Base-by-base conservation (phyloP, 2,329 filamentous ascomycete species). In the Scedosporium apiospermum region DNA sequence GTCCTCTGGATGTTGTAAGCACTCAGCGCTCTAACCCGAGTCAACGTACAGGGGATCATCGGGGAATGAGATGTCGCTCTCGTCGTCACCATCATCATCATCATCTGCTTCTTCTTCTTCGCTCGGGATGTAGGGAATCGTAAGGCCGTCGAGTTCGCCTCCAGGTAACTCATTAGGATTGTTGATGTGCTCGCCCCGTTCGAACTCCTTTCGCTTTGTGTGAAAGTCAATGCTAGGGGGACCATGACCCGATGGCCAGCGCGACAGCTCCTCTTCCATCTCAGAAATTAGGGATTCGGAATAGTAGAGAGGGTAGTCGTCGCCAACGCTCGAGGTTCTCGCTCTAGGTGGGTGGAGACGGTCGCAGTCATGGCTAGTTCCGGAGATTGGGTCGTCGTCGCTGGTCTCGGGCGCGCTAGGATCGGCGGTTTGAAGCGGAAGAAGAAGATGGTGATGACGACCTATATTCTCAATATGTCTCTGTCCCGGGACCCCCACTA, bases 1-100 rank as follows among this genome's bases (percentile, higher is more conserved):
- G 72, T 99, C 95, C 84, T 99, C 95, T 98, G 81, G 75, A 76
- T 88, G 82, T 82, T 85, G 89, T 96, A 92, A 96, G 91, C 88
- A 88, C 80, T 90, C 84, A 77, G 83, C 83, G 74, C 82, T 86
- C 88, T 87, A 93, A 64, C 86, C 88, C 68, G 84, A 86, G 73
- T 90, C 86, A 80, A 89, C 75, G 75, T 85, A 89, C 76, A 81
- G 80, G 64, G 81, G 72, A 71, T 89, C 80, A 73, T 80, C 73
- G 75, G 71, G 69, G 65, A 74, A 80, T 80, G 80, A 74, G 71
- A 84, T 80, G 73, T 84, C 79, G 71, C 80, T 79, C 78, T 88
- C 86, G 84, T 88, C 86, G 79, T 82, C 80, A 69, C 80, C 77
- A 66, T 77, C 76, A 63, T 75, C 10, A 7, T 58, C 49, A 9